Evolutionary conservation across 1,284 basidiomycete species (phyloP).

Genomic region (Cryptococcus sp.): DNA sequence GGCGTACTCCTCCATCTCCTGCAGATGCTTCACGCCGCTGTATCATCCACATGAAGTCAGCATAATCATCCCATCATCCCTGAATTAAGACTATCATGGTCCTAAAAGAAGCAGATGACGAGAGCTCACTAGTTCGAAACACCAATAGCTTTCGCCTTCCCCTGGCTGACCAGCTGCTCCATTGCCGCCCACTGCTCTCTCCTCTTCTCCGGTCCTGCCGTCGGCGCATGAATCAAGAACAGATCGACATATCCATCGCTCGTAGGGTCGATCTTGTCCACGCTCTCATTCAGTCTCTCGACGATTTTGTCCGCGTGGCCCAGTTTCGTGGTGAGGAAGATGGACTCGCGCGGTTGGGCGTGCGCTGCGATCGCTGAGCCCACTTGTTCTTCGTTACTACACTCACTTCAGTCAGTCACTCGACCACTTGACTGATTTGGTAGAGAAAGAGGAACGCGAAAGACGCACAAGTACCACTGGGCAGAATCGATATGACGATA

Average conservation of each 20-base stretch:
- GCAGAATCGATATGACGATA: constrained; percentile 57
- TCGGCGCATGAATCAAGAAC: constrained; percentile 66
- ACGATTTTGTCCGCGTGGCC: constrained; percentile 61
- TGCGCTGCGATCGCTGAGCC: constrained; percentile 25
- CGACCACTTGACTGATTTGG: not conserved
- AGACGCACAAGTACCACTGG: constrained; percentile 42
- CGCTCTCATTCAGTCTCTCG: constrained; percentile 62
- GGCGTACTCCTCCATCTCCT: constrained; percentile 63
- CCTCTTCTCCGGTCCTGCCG: constrained; percentile 34
- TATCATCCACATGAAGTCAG: too few species aligned
- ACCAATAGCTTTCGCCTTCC: constrained; percentile 69
- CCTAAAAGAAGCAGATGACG: not conserved
- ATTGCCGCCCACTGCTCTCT: constrained; percentile 31
- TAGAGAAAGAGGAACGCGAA: constrained; percentile 58
- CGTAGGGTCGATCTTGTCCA: constrained; percentile 59
- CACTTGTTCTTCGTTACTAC: constrained; percentile 32
- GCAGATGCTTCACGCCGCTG: constrained; percentile 73
- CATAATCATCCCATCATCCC: not conserved
- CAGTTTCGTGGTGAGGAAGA: constrained; percentile 62
- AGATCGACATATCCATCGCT: constrained; percentile 65
- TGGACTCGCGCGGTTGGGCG: constrained; percentile 35
- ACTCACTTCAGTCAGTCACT: not conserved
- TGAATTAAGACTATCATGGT: not conserved
- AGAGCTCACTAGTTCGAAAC: constrained; percentile 71
- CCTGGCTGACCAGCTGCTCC: constrained; percentile 56